Evolutionary conservation across 2,329 filamentous ascomycete genomes (phyloP).

Genomic region (Cladosporium sp.): DNA sequence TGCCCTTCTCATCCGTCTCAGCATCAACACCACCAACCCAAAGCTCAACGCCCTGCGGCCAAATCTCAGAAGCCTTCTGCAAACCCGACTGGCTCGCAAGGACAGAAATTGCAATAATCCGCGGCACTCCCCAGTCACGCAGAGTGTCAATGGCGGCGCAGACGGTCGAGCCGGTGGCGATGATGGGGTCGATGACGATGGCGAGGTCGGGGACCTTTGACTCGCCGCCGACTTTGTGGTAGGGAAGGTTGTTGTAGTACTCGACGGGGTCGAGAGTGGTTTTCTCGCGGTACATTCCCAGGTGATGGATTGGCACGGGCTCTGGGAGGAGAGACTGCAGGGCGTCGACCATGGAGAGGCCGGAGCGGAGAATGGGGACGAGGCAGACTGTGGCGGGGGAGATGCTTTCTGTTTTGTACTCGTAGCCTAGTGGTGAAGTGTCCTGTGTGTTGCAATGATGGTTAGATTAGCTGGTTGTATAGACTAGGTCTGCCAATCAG

Average conservation of each 20-base stretch:
- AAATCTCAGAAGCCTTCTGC: slow-evolving; percentile 68
- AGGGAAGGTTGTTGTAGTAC: slow-evolving; percentile 96
- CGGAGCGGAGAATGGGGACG: slow-evolving; percentile 89
- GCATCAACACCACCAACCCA: slow-evolving; percentile 81
- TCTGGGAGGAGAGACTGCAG: slow-evolving; percentile 78
- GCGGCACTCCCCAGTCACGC: slow-evolving; percentile 85
- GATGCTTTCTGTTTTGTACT: slow-evolving; percentile 67
- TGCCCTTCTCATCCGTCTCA: slow-evolving; percentile 73
- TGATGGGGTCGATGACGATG: slow-evolving; percentile 86
- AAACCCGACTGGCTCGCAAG: slow-evolving; percentile 74
- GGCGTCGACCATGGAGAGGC: slow-evolving; percentile 86
- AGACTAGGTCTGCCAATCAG: too few relatives aligned
- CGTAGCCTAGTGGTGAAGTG: slow-evolving; percentile 73
- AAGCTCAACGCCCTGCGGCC: slow-evolving; percentile 74
- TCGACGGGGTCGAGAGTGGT: slow-evolving; percentile 85
- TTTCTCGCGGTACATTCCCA: slow-evolving; percentile 91
- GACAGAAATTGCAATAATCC: slow-evolving; percentile 74
- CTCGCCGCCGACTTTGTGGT: slow-evolving; percentile 55
- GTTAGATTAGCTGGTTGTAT: too few relatives aligned
- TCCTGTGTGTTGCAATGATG: slow-evolving; percentile 53
- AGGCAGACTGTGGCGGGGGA: slow-evolving; percentile 70
- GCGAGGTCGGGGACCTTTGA: slow-evolving; percentile 61
- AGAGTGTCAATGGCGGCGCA: slow-evolving; percentile 87
- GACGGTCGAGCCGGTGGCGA: slow-evolving; percentile 89
- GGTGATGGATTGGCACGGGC: slow-evolving; percentile 83